A percentile compares a stretch with the other conserved stretches of the same genome.
Conservation (phyloP, 208 protist genomes). For the Crithidia bombi region DNA sequence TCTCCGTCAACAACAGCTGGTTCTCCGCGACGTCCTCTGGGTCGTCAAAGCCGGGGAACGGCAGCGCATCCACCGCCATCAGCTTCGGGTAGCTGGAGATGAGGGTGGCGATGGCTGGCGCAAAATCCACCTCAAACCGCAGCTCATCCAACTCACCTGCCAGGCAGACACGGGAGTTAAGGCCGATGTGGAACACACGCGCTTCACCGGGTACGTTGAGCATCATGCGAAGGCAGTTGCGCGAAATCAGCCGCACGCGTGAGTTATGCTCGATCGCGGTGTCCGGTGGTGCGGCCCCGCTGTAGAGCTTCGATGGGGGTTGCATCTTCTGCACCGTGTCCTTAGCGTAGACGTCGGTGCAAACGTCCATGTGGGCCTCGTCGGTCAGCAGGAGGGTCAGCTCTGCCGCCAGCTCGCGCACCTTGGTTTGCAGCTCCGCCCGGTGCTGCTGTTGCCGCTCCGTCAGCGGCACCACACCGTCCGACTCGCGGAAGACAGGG, state of each 20-base stretch:
- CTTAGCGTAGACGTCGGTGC: constrained; percentile 55
- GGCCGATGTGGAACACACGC: constrained; percentile 58
- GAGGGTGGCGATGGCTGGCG: constrained; percentile 64
- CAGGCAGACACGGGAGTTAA: constrained; percentile 62
- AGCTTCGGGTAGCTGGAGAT: constrained; percentile 41
- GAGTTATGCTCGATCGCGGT: constrained; percentile 8
- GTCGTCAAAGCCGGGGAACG: constrained; percentile 65
- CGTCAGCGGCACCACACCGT: constrained; percentile 37
- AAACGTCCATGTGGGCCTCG: constrained; percentile 58
- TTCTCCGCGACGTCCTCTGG: constrained; percentile 55
- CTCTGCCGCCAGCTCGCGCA: constrained; percentile 51
- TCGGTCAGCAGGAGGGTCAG: constrained; percentile 47
- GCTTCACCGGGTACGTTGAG: constrained; percentile 59
- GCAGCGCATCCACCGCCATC: constrained; percentile 40
- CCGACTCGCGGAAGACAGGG: constrained; percentile 35
- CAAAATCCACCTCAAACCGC: constrained; percentile 71
- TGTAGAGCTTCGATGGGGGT: constrained; percentile 37
- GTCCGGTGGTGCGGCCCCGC: constrained; percentile 9
- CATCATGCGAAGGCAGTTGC: constrained; percentile 50
- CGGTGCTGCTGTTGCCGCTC: constrained; percentile 26
- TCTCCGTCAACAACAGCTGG: constrained; percentile 46
- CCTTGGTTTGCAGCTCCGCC: constrained; percentile 13
- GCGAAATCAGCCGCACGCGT: constrained; percentile 40
- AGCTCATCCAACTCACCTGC: constrained; percentile 42
- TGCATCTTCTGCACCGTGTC: constrained; percentile 58